Evolutionary conservation across 768 basidiomycete genomes (phyloP), one percentile per base, ranked within the genome.

Genomic region (Boletus rubroflammeus): DNA sequence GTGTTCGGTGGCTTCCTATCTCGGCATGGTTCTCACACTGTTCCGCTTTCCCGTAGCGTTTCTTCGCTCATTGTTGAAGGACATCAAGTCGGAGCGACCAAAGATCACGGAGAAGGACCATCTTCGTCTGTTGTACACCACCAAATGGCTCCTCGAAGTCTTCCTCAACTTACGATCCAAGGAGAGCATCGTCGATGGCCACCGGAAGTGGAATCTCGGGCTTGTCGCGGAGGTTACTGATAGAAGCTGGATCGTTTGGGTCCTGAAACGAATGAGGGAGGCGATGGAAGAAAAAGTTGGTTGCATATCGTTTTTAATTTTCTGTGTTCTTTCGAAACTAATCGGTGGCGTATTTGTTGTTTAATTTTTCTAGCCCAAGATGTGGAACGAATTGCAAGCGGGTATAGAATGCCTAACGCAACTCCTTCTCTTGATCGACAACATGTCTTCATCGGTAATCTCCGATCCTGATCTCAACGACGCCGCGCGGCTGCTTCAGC

Each of bases 51-150:
- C 29, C 29, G n/a, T 67, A 97, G 93, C 84, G n/a, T 95, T 98
- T 73, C 81, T 98, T 46, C 74, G 83, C 15, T 83, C 83, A 3
- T 75, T 98, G 32, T 76, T 98, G 56, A 95, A 89, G 72, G 97
- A 98, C 66, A 98, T 99, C 68, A 84, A 88, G 54, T 90, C 90
- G 55, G 92, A 98, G 72, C 80, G 94, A 42, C 80, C 88, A 50
- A 94, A 95, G 71, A 85, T 99, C 58, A 86, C 87, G n/a, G 93
- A 97, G 65, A 92, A 93, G 62, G 97, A 98, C 68, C 88, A 95
- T 64, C 81, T 95, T 51, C 86, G 97, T 7, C 77, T 97, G 25
- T 78, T 98, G 39, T 92, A 83, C 68, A 80, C 97, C 39, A 82
- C 88, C 5, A 88, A 91, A 54, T 98, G 96, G 88, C 88, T 96